A percentile compares a stretch with the other conserved stretches of the same genome.
Evolutionary conservation across 345 rosid genomes (phyloP).

Genomic region (Microcos paniculata): DNA sequence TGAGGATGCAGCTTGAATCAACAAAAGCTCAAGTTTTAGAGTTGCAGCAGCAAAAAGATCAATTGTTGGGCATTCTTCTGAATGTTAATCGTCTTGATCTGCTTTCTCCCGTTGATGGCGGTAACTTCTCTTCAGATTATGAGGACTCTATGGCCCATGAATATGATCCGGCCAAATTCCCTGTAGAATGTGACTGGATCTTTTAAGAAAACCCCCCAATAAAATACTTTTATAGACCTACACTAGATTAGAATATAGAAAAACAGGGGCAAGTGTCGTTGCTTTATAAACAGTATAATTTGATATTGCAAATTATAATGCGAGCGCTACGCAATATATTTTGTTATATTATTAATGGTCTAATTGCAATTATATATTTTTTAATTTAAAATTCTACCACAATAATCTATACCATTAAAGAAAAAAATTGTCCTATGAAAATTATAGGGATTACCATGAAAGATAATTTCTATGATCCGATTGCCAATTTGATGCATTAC

Average conservation of each 20-base stretch:
- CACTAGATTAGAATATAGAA: neutral
- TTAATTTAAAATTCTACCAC: no score
- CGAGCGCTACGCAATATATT: no score
- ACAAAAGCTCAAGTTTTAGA: conserved; percentile 4
- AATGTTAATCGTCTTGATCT: conserved; percentile 13
- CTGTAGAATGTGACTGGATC: conserved; percentile 23
- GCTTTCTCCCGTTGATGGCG: neutral
- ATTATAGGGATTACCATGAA: no score
- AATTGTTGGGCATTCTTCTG: conserved; percentile 24
- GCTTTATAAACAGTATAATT: neutral
- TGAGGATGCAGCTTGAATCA: conserved; percentile 19
- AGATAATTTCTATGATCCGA: no score
- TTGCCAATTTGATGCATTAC: no score
- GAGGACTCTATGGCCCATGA: conserved; percentile 9
- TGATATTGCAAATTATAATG: no score
- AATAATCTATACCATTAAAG: no score
- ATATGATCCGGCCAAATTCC: conserved; percentile 22
- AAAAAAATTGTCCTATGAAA: no score
- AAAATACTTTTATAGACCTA: neutral
- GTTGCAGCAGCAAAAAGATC: conserved; percentile 25
- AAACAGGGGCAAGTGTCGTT: neutral
- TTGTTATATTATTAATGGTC: no score
- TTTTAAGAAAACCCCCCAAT: neutral
- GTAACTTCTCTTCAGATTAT: neutral
- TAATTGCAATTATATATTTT: no score